Percentiles rank a stretch among this genome's conserved stretches.
These are phyloP conservation scores for Dittrichia graveolens DNA, from an alignment of 129 eudicot genomes.

Conservation along the genomic window DNA sequence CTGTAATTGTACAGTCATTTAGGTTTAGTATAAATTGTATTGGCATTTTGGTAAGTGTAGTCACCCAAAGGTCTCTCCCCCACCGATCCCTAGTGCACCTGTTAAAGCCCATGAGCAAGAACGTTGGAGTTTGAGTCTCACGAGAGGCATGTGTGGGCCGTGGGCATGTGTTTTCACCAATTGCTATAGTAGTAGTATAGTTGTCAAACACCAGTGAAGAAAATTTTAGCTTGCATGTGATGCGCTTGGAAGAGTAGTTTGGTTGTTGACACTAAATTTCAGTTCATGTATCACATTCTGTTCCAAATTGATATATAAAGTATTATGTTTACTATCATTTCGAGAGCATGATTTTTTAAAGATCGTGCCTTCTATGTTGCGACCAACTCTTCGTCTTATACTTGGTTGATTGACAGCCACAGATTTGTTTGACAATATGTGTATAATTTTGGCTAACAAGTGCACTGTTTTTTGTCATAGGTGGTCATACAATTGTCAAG, in stretches of 20 bases:
- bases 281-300: neutral
- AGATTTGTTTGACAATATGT: conserved; percentile 17
- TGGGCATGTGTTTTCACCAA: neutral
- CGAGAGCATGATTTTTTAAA: conserved; percentile 1
- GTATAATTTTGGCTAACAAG: conserved; percentile 16
- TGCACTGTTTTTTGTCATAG: neutral
- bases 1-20: neutral
- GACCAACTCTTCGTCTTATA: neutral
- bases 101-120: neutral
- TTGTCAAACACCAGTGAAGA: neutral
- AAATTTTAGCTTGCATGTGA: conserved; percentile 4
- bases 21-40: neutral
- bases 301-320: neutral
- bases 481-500: conserved; percentile 31
- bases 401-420: conserved; percentile 4
- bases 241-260: conserved; percentile 6
- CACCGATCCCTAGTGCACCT: neutral
- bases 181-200: neutral
- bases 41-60: neutral
- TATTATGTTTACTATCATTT: neutral
- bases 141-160: neutral
- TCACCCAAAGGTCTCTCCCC: neutral
- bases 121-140: neutral
- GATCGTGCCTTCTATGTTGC: neutral
- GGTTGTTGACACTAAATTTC: neutral